These are phyloP conservation scores for Botrytis aclada DNA, from an alignment of 2,329 filamentous ascomycete genomes.

Conservation along the genomic window DNA sequence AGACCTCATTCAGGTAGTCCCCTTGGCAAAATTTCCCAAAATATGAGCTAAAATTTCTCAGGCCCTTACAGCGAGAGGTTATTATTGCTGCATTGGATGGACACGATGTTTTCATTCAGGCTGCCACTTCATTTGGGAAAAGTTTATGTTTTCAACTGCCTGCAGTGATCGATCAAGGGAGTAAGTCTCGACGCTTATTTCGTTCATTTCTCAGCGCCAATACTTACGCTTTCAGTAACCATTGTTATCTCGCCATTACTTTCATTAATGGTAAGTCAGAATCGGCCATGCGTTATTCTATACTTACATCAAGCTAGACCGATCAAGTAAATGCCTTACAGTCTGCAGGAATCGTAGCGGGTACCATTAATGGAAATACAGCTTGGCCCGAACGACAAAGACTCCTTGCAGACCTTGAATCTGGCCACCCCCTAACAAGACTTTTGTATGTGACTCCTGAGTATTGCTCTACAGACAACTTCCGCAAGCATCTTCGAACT, in stretches of 20 bases:
- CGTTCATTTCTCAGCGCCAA: constrained; percentile 1
- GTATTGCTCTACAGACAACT: constrained; percentile 72
- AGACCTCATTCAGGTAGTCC: constrained; percentile 66
- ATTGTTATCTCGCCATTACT: constrained; percentile 87
- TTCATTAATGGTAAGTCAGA: constrained; percentile 71
- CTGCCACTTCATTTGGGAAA: constrained; percentile 87
- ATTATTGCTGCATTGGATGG: constrained; percentile 77
- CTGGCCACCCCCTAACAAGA: constrained; percentile 77
- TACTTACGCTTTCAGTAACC: constrained; percentile 57
- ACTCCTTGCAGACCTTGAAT: constrained; percentile 79
- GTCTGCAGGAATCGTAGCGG: constrained; percentile 71
- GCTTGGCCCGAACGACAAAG: constrained; percentile 58
- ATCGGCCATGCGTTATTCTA: background rate
- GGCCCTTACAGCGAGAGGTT: constrained; percentile 83
- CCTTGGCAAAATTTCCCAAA: background rate
- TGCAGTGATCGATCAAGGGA: constrained; percentile 81
- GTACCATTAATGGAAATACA: constrained; percentile 84
- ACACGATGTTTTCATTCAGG: constrained; percentile 90
- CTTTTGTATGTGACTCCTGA: constrained; percentile 94
- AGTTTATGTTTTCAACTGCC: constrained; percentile 91
- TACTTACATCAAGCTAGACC: constrained; percentile 51
- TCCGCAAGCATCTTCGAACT: constrained; percentile 69
- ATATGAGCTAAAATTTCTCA: constrained; percentile 39
- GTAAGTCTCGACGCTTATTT: constrained; percentile 49
- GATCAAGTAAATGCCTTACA: constrained; percentile 86